phyloP scores from a whole-genome alignment of 768 basidiomycete species.

The Trametes cubensis region DNA sequence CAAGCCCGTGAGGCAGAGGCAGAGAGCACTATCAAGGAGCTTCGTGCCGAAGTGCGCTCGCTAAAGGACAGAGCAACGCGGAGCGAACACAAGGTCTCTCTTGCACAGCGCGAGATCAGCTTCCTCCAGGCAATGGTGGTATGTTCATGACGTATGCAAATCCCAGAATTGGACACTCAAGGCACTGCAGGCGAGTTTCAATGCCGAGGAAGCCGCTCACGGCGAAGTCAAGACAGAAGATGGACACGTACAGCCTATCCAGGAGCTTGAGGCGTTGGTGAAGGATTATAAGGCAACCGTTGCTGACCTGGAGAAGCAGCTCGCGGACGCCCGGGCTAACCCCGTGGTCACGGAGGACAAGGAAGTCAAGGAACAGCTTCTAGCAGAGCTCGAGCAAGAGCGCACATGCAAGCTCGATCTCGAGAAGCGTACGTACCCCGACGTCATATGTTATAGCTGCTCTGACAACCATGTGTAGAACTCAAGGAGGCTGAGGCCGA shows the following conservation, averaged over 20 bases:
- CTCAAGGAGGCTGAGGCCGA: constrained; percentile 44
- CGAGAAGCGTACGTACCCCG: constrained; percentile 35
- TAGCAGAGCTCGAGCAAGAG: constrained; percentile 42
- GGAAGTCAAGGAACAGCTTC: constrained; percentile 39
- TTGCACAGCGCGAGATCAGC: constrained; percentile 64
- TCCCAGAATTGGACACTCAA: neutral
- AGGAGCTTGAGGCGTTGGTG: constrained; percentile 58
- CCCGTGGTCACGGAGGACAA: constrained; percentile 26
- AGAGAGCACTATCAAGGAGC: constrained; percentile 33
- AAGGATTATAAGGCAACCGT: constrained; percentile 58
- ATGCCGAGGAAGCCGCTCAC: constrained; percentile 54
- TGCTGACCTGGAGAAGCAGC: constrained; percentile 46
- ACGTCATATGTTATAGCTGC: neutral
- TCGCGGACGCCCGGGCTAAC: constrained; percentile 49
- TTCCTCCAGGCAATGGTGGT: constrained; percentile 71
- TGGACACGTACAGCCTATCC: constrained; percentile 46
- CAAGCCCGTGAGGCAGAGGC: constrained; percentile 36
- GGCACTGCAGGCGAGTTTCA: constrained; percentile 57
- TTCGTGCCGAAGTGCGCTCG: constrained; percentile 40
- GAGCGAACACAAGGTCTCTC: constrained; percentile 42
- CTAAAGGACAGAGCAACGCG: constrained; percentile 44
- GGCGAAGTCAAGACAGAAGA: constrained; percentile 37
- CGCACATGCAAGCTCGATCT: constrained; percentile 39
- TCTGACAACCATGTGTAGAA: constrained; percentile 37
- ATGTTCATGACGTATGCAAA: constrained; percentile 29